phyloP scores from a whole-genome alignment of 805 yeast genomes.

The Candida alai region DNA sequence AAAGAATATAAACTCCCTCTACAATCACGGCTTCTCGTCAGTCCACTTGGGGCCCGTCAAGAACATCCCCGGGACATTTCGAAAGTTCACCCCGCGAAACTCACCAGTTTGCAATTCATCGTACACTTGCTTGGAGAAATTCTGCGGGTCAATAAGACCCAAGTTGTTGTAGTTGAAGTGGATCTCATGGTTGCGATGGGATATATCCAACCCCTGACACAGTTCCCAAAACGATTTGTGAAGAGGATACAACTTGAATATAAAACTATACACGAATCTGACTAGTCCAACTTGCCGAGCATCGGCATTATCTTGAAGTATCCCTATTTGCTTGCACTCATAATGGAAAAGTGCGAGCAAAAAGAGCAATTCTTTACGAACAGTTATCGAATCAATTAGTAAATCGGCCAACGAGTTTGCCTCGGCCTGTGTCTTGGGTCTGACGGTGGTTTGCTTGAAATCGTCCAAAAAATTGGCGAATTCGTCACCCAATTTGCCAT shows the following conservation, averaged over 20 bases:
- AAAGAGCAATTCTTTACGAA: conserved; percentile 26
- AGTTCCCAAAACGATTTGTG: conserved; percentile 37
- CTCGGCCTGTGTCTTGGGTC: too few species aligned
- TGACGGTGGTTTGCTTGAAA: too few species aligned
- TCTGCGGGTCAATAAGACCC: conserved; percentile 38
- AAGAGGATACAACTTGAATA: conserved; percentile 23
- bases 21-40: conserved; percentile 1
- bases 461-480: too few species aligned
- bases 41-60: conserved; percentile 12
- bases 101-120: conserved; percentile 24
- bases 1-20: too few species aligned
- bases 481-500: too few species aligned
- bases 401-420: conserved; percentile 17
- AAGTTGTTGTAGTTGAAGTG: conserved; percentile 20
- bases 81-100: conserved; percentile 21
- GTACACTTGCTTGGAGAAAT: conserved; percentile 27
- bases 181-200: conserved; percentile 28
- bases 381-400: conserved; percentile 20
- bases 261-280: conserved; percentile 18
- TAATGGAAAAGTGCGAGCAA: conserved; percentile 28
- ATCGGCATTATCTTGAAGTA: conserved; percentile 15
- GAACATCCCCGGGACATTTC: conserved; percentile 17
- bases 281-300: conserved; percentile 10
- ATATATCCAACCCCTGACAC: conserved; percentile 26
- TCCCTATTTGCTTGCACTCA: conserved; percentile 28